Percentiles rank a stretch among this genome's conserved stretches.
These are phyloP conservation scores for Cryptococcus sp. DNA, from an alignment of 1,284 basidiomycete genomes.

Conservation along the genomic window DNA sequence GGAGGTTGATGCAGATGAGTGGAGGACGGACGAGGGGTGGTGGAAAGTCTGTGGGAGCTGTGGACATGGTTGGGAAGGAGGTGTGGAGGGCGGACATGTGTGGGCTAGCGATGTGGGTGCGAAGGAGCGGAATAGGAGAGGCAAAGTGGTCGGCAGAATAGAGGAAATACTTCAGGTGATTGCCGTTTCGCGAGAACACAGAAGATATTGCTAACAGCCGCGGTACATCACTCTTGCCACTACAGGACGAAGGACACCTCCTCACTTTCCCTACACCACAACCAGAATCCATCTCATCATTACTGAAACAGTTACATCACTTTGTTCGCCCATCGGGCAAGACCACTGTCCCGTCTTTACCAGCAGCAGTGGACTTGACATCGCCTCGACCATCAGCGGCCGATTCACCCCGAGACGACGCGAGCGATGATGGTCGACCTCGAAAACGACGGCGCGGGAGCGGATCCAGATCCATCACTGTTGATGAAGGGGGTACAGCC, in stretches of 20 bases:
- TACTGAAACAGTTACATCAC: slow-evolving; percentile 69
- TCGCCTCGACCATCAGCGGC: no score
- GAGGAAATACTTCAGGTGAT: slow-evolving; percentile 81
- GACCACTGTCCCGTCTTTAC: slow-evolving; percentile 33
- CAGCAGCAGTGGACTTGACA: slow-evolving; percentile 31
- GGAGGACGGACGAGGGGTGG: slow-evolving; percentile 56
- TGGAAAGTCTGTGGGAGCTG: slow-evolving; percentile 68
- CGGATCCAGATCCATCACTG: slow-evolving; percentile 3
- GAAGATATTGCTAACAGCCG: background rate
- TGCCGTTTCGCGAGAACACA: slow-evolving; percentile 2
- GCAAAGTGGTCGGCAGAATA: slow-evolving; percentile 74
- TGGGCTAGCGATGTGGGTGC: slow-evolving; percentile 44
- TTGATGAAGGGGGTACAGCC: slow-evolving; percentile 3
- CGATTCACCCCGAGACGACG: slow-evolving; percentile 15
- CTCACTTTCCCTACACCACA: slow-evolving; percentile 73
- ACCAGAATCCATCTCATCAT: slow-evolving; percentile 63
- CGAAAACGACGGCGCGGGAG: slow-evolving; percentile 15
- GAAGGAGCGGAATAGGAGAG: slow-evolving; percentile 60
- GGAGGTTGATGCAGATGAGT: slow-evolving; percentile 23
- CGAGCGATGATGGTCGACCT: slow-evolving; percentile 32
- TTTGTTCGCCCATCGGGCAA: slow-evolving; percentile 46
- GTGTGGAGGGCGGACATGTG: slow-evolving; percentile 61
- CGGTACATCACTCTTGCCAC: background rate
- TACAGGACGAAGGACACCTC: slow-evolving; percentile 70
- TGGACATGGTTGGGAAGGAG: slow-evolving; percentile 70